These are phyloP conservation scores for Syzygium aromaticum DNA, from an alignment of 345 rosid species.

Conservation along the genomic window DNA sequence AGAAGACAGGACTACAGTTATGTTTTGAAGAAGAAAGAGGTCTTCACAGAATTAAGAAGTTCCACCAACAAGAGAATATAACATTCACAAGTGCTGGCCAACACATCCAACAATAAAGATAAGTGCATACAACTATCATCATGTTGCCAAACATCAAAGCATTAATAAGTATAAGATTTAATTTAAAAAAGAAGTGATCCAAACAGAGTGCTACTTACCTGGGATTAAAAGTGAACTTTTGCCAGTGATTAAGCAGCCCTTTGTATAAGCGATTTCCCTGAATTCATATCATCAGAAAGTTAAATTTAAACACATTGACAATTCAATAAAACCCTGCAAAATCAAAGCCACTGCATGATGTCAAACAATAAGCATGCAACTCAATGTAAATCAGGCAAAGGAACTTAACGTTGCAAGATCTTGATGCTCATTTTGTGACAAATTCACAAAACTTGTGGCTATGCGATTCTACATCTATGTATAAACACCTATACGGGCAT, in stretches of 20 bases:
- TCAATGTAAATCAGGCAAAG: not conserved
- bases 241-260: constrained; percentile 90
- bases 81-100: not conserved
- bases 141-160: not conserved
- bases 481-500: not conserved
- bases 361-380: not conserved
- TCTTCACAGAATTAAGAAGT: not conserved
- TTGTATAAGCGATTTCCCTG: constrained; percentile 84
- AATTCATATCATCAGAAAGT: constrained; percentile 1
- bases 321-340: not conserved
- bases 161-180: not conserved
- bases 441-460: not conserved
- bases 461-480: not conserved
- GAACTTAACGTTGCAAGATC: not conserved
- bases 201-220: constrained; percentile 37
- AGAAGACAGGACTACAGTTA: constrained; percentile 6
- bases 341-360: not conserved
- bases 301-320: not conserved
- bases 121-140: not conserved
- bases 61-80: not conserved
- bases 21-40: not conserved
- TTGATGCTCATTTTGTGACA: not conserved
- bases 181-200: not conserved
- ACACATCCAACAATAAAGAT: not conserved
- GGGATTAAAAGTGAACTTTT: constrained; percentile 93